Base-by-base conservation (phyloP, 768 basidiomycete species). In the Suillus clintonianus region DNA sequence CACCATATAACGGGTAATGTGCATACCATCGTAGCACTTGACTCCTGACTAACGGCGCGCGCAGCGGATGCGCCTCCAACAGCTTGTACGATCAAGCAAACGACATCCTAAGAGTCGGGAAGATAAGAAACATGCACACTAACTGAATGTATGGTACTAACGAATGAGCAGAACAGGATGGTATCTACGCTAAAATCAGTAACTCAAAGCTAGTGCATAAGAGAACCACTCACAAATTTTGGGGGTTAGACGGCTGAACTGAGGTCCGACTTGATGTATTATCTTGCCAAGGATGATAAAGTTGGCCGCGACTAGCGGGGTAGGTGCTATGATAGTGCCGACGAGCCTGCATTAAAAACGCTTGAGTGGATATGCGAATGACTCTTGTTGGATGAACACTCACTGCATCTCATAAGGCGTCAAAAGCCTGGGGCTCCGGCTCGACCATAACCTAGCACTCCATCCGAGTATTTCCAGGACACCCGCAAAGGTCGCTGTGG, bases 371-470 rank as follows among this genome's bases (percentile, higher is more conserved):
- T 2, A 14, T n/a, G 15, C 2, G 6, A 37, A 1, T 24, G 24
- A 4, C 5, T 2, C 32, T 4, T 22, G 34, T 41, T 10, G 30
- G 22, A 24, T 14, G 34, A 47, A 39, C 5, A 73, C 79, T 60
- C 50, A 80, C 80, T 85, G 83, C 54, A 84, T 81, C 61, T 81
- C 69, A 69, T 76, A 86, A 0, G 82, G 76, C 30, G 69, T 65
- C 4, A 67, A 24, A 37, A 61, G 45, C 22, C 58, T 22, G 8
- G 67, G 59, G 24, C 68, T 68, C 32, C 64, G 54, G 50, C 76
- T 81, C 7, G 82, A 85, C 86, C 84, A 88, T 4, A 86, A 68
- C 22, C 87, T 73, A 2, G 77, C 88, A 8, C 71, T 67, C 88
- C 88, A 89, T 0, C 87, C 88, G 2, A 83, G 62, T 11, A 83